A percentile compares a stretch with the other conserved stretches of the same genome.
phyloP scores from a whole-genome alignment of 345 rosid species.

The Rhodamnia rubescens region DNA sequence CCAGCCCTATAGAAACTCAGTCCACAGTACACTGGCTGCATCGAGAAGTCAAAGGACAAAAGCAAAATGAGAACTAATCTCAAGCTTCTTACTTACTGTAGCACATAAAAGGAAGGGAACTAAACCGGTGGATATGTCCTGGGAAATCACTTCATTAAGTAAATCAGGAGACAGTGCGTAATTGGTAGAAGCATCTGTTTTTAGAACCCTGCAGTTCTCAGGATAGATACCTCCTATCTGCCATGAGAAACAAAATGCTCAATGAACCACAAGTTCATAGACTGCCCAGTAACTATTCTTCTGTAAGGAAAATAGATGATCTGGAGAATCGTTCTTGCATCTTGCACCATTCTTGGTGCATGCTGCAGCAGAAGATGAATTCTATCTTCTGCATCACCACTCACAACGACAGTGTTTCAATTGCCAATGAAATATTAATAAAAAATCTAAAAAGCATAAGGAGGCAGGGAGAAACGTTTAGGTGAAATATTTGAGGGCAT shows the following conservation, averaged over 20 bases:
- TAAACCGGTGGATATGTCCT: constrained; percentile 55
- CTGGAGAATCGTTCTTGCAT: neutral
- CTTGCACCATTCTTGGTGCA: neutral
- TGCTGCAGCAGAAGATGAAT: neutral
- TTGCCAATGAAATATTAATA: neutral
- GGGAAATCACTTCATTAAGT: constrained; percentile 48
- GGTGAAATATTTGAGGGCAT: neutral
- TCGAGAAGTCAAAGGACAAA: neutral
- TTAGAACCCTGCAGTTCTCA: constrained; percentile 61
- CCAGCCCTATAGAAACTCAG: neutral
- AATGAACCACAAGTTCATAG: neutral
- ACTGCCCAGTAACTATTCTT: neutral
- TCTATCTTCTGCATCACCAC: neutral
- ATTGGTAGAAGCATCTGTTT: constrained; percentile 55
- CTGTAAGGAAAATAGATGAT: neutral
- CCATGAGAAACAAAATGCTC: neutral
- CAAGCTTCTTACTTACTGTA: constrained; percentile 35
- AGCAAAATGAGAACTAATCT: neutral
- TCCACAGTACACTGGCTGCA: neutral
- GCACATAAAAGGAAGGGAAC: constrained; percentile 81
- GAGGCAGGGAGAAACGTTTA: neutral
- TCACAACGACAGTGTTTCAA: neutral
- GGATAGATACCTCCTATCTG: constrained; percentile 78
- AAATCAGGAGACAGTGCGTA: constrained; percentile 52
- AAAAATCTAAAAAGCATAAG: neutral